Evolutionary conservation across 75 land plant species (phyloP).

Genomic region (Selaginella moellendorffii): DNA sequence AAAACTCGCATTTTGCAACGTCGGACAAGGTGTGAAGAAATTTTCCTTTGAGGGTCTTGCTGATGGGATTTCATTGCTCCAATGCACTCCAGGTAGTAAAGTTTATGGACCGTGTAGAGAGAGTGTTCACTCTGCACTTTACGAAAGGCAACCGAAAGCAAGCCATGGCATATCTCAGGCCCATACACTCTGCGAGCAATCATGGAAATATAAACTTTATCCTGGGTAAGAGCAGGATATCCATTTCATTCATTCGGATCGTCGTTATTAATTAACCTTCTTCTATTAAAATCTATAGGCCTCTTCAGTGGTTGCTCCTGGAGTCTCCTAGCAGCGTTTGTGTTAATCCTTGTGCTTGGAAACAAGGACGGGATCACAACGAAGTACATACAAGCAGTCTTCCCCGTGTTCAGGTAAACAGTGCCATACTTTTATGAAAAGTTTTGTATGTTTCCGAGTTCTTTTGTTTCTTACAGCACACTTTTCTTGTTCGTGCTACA

Average conservation of each 20-base stretch:
- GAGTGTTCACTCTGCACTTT: constrained; percentile 22
- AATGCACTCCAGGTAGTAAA: constrained; percentile 12
- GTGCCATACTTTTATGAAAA: not conserved
- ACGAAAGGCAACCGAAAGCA: constrained; percentile 18
- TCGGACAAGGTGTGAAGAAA: constrained; percentile 55
- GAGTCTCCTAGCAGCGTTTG: constrained; percentile 18
- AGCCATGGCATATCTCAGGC: constrained; percentile 23
- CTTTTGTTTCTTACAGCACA: constrained; percentile 18
- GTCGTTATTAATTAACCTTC: not conserved
- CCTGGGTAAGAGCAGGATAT: constrained; percentile 21
- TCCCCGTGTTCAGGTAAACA: constrained; percentile 8
- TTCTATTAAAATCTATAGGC: constrained; percentile 10
- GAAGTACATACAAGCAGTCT: constrained; percentile 15
- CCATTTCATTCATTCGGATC: not conserved
- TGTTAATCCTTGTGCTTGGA: constrained; percentile 3
- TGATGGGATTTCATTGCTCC: not conserved
- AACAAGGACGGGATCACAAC: not conserved
- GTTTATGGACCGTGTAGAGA: constrained; percentile 24
- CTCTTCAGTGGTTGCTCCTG: constrained; percentile 22
- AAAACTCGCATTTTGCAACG: constrained; percentile 40
- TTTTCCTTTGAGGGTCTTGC: not conserved
- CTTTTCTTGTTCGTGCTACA: constrained; percentile 24
- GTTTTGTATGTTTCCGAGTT: not conserved
- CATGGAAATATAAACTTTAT: constrained; percentile 12
- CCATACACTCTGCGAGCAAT: constrained; percentile 14